Evolutionary conservation across 805 yeast species (phyloP).

Genomic region (Kuraishia borneana): DNA sequence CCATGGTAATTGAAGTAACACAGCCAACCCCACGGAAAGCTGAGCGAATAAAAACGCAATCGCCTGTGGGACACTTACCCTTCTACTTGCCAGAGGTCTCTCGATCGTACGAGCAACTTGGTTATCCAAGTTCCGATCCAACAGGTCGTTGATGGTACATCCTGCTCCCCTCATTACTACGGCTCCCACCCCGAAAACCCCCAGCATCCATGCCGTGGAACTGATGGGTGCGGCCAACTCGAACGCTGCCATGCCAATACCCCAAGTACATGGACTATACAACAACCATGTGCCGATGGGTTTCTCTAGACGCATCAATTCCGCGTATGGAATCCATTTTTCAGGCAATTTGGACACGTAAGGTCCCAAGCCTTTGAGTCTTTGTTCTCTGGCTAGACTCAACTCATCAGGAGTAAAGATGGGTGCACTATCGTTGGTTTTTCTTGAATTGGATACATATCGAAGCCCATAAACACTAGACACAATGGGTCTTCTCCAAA

Average conservation of each 20-base stretch:
- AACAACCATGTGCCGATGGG: slow-evolving; percentile 93
- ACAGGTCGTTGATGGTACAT: slow-evolving; percentile 85
- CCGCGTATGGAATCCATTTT: slow-evolving; percentile 80
- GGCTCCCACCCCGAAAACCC: slow-evolving; percentile 75
- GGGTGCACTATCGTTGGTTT: slow-evolving; percentile 3
- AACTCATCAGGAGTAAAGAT: slow-evolving; percentile 28
- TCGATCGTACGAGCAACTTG: slow-evolving; percentile 82
- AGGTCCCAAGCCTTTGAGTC: slow-evolving; percentile 34
- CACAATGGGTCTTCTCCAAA: too few relatives aligned
- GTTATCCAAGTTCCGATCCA: slow-evolving; percentile 73
- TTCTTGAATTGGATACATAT: too few relatives aligned
- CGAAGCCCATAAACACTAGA: too few relatives aligned
- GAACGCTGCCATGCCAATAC: slow-evolving; percentile 82
- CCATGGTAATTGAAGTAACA: slow-evolving; percentile 62
- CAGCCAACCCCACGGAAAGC: slow-evolving; percentile 59
- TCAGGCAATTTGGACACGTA: slow-evolving; percentile 56
- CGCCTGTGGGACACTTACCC: slow-evolving; percentile 66
- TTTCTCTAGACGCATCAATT: slow-evolving; percentile 81
- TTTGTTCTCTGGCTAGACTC: slow-evolving; percentile 37
- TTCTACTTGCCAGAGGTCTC: slow-evolving; percentile 88
- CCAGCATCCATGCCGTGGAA: slow-evolving; percentile 48
- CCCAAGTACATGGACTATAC: slow-evolving; percentile 84
- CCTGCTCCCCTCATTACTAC: slow-evolving; percentile 96
- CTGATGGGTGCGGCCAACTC: slow-evolving; percentile 57
- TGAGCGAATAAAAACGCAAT: slow-evolving; percentile 61